Conservation (phyloP, 1,284 basidiomycete species). For the Tremellales sp. region DNA sequence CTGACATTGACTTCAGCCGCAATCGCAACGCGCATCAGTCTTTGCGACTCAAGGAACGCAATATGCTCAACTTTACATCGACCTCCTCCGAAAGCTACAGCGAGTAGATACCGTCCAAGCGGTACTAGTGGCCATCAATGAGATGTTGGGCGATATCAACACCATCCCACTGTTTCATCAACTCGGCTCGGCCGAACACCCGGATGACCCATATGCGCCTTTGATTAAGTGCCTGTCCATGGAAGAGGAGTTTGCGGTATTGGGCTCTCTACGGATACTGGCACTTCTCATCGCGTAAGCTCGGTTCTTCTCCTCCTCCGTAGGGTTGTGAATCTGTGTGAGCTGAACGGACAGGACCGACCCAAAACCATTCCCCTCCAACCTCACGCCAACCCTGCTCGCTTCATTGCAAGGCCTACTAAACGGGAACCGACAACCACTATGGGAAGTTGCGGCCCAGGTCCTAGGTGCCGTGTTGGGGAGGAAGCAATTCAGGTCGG, state of each 20-base stretch:
- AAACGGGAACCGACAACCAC: conserved; percentile 55
- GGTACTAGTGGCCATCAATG: conserved; percentile 83
- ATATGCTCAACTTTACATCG: conserved; percentile 86
- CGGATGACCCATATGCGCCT: conserved; percentile 78
- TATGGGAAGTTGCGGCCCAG: conserved; percentile 84
- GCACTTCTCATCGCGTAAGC: conserved; percentile 73
- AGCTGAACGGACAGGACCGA: conserved; percentile 36
- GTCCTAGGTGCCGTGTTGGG: conserved; percentile 82
- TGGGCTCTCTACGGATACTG: conserved; percentile 83
- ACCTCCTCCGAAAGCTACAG: conserved; percentile 86
- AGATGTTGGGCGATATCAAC: conserved; percentile 60
- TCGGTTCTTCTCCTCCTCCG: neutral
- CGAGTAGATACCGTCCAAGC: conserved; percentile 91
- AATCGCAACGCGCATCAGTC: conserved; percentile 65
- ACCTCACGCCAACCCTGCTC: conserved; percentile 65
- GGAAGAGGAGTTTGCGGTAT: conserved; percentile 87
- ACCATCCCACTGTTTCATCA: conserved; percentile 61
- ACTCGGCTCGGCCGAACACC: conserved; percentile 50
- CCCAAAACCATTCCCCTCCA: conserved; percentile 51
- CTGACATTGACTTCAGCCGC: conserved; percentile 54
- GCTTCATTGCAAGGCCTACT: conserved; percentile 62
- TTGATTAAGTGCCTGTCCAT: conserved; percentile 79
- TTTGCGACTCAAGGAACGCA: conserved; percentile 71
- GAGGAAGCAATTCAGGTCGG: conserved; percentile 65
- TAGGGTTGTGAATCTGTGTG: neutral